Evolutionary conservation across 1,284 basidiomycete species (phyloP).

Genomic region (Vanrija pseudolonga): DNA sequence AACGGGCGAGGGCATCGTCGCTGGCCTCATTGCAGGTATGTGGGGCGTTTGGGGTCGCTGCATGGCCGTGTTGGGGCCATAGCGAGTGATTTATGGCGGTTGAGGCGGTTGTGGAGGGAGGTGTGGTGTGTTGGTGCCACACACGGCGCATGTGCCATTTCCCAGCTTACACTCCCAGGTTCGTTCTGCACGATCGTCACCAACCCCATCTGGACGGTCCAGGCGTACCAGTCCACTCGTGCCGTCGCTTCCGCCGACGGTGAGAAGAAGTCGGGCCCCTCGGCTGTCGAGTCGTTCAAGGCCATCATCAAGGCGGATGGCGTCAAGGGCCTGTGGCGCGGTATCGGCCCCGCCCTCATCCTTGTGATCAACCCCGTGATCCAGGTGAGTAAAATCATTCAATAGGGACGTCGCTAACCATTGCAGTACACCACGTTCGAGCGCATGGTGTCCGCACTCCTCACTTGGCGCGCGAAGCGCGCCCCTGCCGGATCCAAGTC

Average conservation of each 20-base stretch:
- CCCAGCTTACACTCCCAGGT: constrained; percentile 53
- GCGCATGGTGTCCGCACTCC: constrained; percentile 56
- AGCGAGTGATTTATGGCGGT: too few relatives aligned
- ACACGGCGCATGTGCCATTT: too few relatives aligned
- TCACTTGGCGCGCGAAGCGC: constrained; percentile 26
- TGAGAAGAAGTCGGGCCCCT: constrained; percentile 53
- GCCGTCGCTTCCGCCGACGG: constrained; percentile 20
- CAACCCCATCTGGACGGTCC: constrained; percentile 96
- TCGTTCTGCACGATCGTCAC: constrained; percentile 84
- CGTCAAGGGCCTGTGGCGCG: constrained; percentile 79
- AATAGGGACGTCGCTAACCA: constrained; percentile 2
- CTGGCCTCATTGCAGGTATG: constrained; percentile 78
- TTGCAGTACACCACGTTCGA: constrained; percentile 71
- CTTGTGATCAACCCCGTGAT: constrained; percentile 95
- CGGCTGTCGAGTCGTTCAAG: constrained; percentile 65
- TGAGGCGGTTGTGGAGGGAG: too few relatives aligned
- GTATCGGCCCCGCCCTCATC: constrained; percentile 89
- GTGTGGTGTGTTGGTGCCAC: too few relatives aligned
- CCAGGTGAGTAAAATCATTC: constrained; percentile 48
- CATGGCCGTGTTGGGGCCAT: too few relatives aligned
- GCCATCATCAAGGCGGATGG: constrained; percentile 77
- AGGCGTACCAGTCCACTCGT: constrained; percentile 81
- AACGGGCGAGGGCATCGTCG: constrained; percentile 83
- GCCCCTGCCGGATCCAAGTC: constrained; percentile 48
- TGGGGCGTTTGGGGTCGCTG: neutral